Evolutionary conservation across 192 early-diverging fungal genomes (phyloP).

Genomic region (Gonapodya prolifera): DNA sequence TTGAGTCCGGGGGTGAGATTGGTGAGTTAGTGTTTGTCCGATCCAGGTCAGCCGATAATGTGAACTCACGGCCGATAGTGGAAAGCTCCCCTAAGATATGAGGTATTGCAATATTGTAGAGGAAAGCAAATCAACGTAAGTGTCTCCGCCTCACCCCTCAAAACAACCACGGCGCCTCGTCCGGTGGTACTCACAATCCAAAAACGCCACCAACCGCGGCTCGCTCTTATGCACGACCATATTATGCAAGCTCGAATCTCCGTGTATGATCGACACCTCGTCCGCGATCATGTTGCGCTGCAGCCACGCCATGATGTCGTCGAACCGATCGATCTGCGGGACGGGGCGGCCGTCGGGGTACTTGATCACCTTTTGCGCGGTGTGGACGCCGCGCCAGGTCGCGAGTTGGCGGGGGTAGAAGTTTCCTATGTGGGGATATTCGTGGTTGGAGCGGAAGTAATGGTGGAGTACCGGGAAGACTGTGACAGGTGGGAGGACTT

Average conservation of each 20-base stretch:
- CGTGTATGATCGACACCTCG: constrained; percentile 74
- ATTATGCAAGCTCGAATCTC: constrained; percentile 69
- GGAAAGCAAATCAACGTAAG: too few relatives aligned
- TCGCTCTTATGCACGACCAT: constrained; percentile 63
- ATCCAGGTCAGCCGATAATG: too few relatives aligned
- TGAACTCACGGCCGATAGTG: too few relatives aligned
- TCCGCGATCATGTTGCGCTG: constrained; percentile 48
- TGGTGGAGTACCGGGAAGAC: too few relatives aligned
- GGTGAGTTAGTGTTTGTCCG: too few relatives aligned
- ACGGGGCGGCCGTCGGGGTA: not conserved
- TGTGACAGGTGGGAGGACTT: too few relatives aligned
- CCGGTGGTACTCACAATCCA: constrained; percentile 79
- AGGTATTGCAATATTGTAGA: too few relatives aligned
- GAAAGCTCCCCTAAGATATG: too few relatives aligned
- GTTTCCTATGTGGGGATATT: not conserved
- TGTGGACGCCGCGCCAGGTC: not conserved
- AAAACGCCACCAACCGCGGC: constrained; percentile 63
- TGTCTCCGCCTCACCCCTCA: too few relatives aligned
- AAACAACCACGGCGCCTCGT: constrained; percentile 33
- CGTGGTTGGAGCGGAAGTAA: too few relatives aligned
- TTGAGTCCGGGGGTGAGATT: too few relatives aligned
- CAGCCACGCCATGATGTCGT: constrained; percentile 64
- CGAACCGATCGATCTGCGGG: constrained; percentile 13
- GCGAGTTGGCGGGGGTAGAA: not conserved
- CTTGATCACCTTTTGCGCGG: not conserved